Base-by-base conservation (phyloP, 1,284 basidiomycete species). In the Austroboletus novae-zelandiae region DNA sequence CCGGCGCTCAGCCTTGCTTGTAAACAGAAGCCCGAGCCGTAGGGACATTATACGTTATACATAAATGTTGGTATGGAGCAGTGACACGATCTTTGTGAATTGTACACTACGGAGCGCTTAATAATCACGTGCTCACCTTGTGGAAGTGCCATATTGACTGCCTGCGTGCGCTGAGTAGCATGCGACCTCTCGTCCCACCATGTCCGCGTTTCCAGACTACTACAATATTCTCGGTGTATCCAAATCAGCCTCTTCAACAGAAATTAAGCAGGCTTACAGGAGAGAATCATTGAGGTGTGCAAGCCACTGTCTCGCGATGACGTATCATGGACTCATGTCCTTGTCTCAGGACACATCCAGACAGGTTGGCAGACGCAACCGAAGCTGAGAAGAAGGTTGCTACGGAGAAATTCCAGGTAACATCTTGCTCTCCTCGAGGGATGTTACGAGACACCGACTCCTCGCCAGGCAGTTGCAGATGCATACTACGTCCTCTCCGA, bases 401-500 rank as follows among this genome's bases (percentile, higher is more conserved):
- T 0, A 95, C 93, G 1, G 91, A 92, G 69, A 77, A 79, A 48
- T 95, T 95, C 66, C 90, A 91, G 72, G 84, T 83, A 23, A 23
- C 55, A n/a, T 57, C 37, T 10, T n/a, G 20, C 17, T 47, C 30
- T 40, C 50, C 25, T 31, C 15, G 34, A 36, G 35, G 43, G 36
- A 25, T 31, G n/a, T 4, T 15, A 14, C 18, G 31, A 23, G 41
- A 23, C 41, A 36, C 50, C 43, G 20, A 44, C 29, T 40, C 40
- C 34, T 32, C 50, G 29, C 40, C 64, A 92, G 89, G 84, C 86
- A 13, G 86, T 98, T 53, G 93, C 95, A 45, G 94, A 98, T 72
- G 95, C 95, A 10, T 98, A 98, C 74, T 98, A 94, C 68, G 91
- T 97, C 9, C 81, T 98, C 25, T 95, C 91, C 1, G 92, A 98